Conservation (phyloP, 2,329 filamentous ascomycete species). For the Diaporthe capsici region DNA sequence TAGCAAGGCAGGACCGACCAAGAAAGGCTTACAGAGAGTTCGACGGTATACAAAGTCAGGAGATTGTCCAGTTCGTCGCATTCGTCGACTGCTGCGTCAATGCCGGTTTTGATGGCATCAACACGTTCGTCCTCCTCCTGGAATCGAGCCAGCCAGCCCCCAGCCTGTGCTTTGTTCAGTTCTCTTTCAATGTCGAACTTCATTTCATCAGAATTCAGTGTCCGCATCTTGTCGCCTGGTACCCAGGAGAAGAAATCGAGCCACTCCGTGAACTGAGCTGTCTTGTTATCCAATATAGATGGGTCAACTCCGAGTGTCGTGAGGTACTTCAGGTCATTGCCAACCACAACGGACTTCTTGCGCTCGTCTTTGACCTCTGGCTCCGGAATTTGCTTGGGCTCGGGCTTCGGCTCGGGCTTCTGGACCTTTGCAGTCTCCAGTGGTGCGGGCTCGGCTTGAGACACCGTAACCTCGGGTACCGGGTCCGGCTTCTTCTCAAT, state of each 20-base stretch:
- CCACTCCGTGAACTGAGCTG: constrained; percentile 84
- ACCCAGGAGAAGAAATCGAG: constrained; percentile 93
- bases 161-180: constrained; percentile 90
- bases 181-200: constrained; percentile 89
- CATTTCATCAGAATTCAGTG: constrained; percentile 83
- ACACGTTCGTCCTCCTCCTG: constrained; percentile 92
- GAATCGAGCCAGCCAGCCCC: constrained; percentile 88
- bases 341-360: constrained; percentile 73
- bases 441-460: constrained; percentile 50
- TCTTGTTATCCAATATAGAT: constrained; percentile 80
- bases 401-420: constrained; percentile 49
- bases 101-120: constrained; percentile 85
- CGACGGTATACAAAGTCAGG: constrained; percentile 93
- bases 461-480: constrained; percentile 71
- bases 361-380: constrained; percentile 61
- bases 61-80: constrained; percentile 97
- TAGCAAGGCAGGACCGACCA: neutral
- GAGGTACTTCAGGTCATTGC: constrained; percentile 85
- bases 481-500: constrained; percentile 55
- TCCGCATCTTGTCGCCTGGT: constrained; percentile 79
- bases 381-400: constrained; percentile 47
- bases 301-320: constrained; percentile 84
- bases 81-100: constrained; percentile 92
- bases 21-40: constrained; percentile 79
- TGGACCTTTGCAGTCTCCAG: constrained; percentile 9